A percentile compares a stretch with the other conserved stretches of the same genome.
Evolutionary conservation across 2,329 filamentous ascomycete species (phyloP).

Genomic region (Domatiomyces globalis): DNA sequence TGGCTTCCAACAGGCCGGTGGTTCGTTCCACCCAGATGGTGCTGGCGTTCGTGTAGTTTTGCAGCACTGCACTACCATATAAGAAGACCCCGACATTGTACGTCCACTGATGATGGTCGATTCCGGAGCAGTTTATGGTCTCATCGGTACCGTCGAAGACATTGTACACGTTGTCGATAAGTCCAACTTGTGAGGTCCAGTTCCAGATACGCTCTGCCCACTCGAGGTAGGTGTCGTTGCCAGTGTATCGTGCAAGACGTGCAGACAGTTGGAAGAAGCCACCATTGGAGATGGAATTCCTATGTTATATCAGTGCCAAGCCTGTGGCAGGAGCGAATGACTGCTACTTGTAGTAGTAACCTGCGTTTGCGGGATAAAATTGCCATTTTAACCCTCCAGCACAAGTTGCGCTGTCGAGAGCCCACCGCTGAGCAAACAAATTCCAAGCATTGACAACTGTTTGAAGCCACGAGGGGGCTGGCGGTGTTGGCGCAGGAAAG

Average conservation of each 20-base stretch:
- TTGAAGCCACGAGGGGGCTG: constrained; percentile 26
- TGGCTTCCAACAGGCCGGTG: constrained; percentile 40
- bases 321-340: background rate
- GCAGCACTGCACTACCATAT: constrained; percentile 24
- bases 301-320: background rate
- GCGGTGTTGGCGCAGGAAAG: constrained; percentile 43
- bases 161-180: constrained; percentile 48
- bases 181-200: constrained; percentile 41
- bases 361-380: constrained; percentile 62
- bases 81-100: constrained; percentile 51
- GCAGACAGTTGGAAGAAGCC: constrained; percentile 72
- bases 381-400: constrained; percentile 67
- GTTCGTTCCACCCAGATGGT: constrained; percentile 40
- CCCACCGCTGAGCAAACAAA: constrained; percentile 53
- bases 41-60: constrained; percentile 46
- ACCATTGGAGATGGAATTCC: constrained; percentile 63
- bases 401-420: constrained; percentile 43
- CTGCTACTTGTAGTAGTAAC: constrained; percentile 57
- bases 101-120: constrained; percentile 51
- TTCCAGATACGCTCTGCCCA: constrained; percentile 50
- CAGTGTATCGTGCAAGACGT: constrained; percentile 52
- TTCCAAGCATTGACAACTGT: constrained; percentile 61
- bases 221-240: constrained; percentile 49
- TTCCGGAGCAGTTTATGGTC: constrained; percentile 42
- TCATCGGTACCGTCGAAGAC: constrained; percentile 50